Conservation (phyloP, 1,284 basidiomycete species). For the Ganoderma sp. region DNA sequence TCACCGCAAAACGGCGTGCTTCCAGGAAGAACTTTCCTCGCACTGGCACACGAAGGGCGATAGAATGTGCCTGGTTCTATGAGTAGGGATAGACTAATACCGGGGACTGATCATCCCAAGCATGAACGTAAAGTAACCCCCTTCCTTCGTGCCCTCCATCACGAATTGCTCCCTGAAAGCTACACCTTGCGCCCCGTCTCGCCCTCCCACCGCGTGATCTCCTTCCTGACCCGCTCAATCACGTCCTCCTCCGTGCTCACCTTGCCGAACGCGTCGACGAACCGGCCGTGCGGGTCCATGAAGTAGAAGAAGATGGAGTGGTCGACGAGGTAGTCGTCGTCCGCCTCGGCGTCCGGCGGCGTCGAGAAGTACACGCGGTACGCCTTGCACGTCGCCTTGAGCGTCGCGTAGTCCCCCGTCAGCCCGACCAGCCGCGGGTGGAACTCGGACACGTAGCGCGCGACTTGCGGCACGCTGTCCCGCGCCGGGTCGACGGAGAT, state of each 20-base stretch:
- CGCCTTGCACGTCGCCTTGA: constrained; percentile 90
- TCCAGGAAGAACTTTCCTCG: background rate
- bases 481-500: constrained; percentile 96
- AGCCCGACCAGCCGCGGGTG: constrained; percentile 91
- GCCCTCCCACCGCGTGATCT: constrained; percentile 61
- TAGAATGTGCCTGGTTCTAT: background rate
- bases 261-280: constrained; percentile 98
- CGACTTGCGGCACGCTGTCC: constrained; percentile 72
- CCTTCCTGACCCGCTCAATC: constrained; percentile 61
- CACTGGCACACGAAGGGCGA: background rate
- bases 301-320: constrained; percentile 98
- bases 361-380: constrained; percentile 99
- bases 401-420: constrained; percentile 84
- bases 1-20: background rate
- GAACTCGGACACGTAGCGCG: constrained; percentile 79
- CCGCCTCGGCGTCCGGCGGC: constrained; percentile 87
- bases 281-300: constrained; percentile 95
- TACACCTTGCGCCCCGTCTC: constrained; percentile 45
- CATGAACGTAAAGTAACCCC: constrained; percentile 8
- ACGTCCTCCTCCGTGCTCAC: constrained; percentile 77
- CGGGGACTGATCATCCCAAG: constrained; percentile 7
- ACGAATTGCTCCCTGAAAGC: background rate
- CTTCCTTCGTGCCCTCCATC: background rate
- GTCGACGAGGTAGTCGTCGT: constrained; percentile 94
- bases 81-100: constrained; percentile 14